Evolutionary conservation across 2,329 filamentous ascomycete genomes (phyloP), one percentile per base, ranked within the genome.

Genomic region (Ascochyta koolunga): DNA sequence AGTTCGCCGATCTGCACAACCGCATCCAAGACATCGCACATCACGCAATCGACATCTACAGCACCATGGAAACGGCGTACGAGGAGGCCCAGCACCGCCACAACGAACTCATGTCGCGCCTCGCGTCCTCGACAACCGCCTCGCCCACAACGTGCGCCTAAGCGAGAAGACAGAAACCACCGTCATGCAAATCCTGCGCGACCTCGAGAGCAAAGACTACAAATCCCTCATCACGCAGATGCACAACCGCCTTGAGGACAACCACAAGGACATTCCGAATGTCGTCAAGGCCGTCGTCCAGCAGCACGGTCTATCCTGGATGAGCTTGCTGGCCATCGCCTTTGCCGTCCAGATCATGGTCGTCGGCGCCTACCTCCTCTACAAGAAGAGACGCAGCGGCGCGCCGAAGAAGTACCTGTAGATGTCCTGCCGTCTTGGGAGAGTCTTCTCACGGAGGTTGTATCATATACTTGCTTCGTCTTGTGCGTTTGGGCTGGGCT

Each of bases 321-420:
- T 82, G 25, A 80, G 83, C 49, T 83, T 87, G 64, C 83, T 96
- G 60, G 82, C 88, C 66, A 78, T 92, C 55, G 82, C 96, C 54
- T 79, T 96, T 50, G 86, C 83, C 16, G 86, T 90, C 59, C 92
- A 97, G 77, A 70, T 90, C 42, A 71, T 91, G 61, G 79, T 96
- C 27, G 85, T 85, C 0, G 85, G 76, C 2, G 83, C 81, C 1
- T 96, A 93, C 70, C 74, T 91, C 32, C 71, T 87, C 54, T 96
- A 96, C 78, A 96, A 96, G 83, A 84, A 86, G 65, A 87, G 89
- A 69, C 85, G 88, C 76, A 82, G 84, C 33, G 86, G 82, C 60
- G 85, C 86, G 74, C 91, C 91, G n/a, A 96, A 96, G 83, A 97
- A 97, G 79, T 97, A 92, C 75, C 78, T 96, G 71, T 96, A 61